Base-by-base conservation (phyloP, 768 basidiomycete species). In the Trametes sanguinea region DNA sequence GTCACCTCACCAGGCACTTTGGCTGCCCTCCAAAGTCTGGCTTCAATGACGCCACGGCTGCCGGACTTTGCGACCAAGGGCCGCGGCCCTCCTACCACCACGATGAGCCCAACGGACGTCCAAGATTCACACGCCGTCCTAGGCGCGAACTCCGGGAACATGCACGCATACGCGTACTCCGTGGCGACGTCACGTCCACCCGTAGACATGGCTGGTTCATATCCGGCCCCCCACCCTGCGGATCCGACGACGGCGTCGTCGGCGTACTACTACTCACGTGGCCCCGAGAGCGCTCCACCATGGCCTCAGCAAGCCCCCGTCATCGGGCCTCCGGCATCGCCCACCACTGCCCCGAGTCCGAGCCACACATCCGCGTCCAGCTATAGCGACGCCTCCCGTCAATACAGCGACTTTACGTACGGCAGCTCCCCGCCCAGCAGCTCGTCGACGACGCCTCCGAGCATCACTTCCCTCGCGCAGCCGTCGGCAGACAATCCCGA, bases 41-140 rank as follows among this genome's bases (percentile, higher is more conserved):
- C 66, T 22, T 48, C 64, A 2, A 69, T 69, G 65, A 61, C 66
- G 9, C 66, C 66, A 10, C 65, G 68, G 10, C 60, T 65, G n/a
- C 64, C 68, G 6, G 65, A 66, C 43, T 62, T 64, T n/a, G 57
- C n/a, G 22, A 51, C 65, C 22, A 55, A 57, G 9, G 61, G 57
- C n/a, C 58, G 58, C 47, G 45, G 53, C 27, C 27, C 59, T n/a
- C 35, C 53, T 4, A 22, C 4, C 47, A 30, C 57, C 37, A 40
- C 33, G 27, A 40, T 22, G n/a, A 43, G 50, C 42, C 27, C 35
- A 37, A 16, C 59, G 37, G 58, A 60, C 30, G n/a, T 45, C n/a
- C 43, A 51, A 3, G 51, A 51, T 27, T n/a, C 58, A 22, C 54
- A 51, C 45, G 22, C 58, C 27, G 51, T 35, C n/a, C 47, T 33